Evolutionary conservation across 176 grass and related monocot genomes (phyloP).

Genomic region (Elaeis guineensis): DNA sequence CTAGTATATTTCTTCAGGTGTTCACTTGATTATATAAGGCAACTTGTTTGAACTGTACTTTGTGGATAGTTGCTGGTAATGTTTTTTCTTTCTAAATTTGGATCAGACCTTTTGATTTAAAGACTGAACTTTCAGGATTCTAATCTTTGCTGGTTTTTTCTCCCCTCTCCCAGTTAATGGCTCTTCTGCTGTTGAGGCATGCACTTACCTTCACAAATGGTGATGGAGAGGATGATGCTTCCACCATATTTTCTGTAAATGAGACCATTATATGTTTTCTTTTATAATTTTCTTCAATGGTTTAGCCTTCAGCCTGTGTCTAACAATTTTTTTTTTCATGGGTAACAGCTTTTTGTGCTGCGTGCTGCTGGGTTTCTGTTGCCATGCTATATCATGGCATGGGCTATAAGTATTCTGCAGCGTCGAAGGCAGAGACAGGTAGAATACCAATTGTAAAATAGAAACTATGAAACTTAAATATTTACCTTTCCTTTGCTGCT

Average conservation of each 20-base stretch:
- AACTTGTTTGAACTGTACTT: too few species aligned
- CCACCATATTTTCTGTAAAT: constrained; percentile 74
- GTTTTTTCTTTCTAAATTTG: too few species aligned
- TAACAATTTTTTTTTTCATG: background rate
- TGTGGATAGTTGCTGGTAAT: too few species aligned
- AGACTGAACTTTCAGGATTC: too few species aligned
- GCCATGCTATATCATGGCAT: constrained; percentile 93
- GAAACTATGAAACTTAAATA: too few species aligned
- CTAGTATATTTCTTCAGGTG: too few species aligned
- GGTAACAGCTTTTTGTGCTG: constrained; percentile 70
- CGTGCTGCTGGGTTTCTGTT: constrained; percentile 93
- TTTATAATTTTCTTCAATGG: background rate
- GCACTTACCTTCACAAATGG: constrained; percentile 48
- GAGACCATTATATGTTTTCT: background rate
- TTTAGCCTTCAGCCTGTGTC: background rate
- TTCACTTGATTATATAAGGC: too few species aligned
- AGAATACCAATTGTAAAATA: background rate
- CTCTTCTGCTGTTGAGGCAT: constrained; percentile 90
- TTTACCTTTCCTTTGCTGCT: too few species aligned
- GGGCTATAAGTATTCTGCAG: constrained; percentile 88
- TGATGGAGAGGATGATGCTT: constrained; percentile 72
- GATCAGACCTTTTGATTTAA: too few species aligned
- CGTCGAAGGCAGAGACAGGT: constrained; percentile 90
- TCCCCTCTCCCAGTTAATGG: constrained; percentile 55
- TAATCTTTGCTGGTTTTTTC: too few species aligned